These are phyloP conservation scores for Diaporthe vaccinii DNA, from an alignment of 2,329 filamentous ascomycete species.

Conservation along the genomic window DNA sequence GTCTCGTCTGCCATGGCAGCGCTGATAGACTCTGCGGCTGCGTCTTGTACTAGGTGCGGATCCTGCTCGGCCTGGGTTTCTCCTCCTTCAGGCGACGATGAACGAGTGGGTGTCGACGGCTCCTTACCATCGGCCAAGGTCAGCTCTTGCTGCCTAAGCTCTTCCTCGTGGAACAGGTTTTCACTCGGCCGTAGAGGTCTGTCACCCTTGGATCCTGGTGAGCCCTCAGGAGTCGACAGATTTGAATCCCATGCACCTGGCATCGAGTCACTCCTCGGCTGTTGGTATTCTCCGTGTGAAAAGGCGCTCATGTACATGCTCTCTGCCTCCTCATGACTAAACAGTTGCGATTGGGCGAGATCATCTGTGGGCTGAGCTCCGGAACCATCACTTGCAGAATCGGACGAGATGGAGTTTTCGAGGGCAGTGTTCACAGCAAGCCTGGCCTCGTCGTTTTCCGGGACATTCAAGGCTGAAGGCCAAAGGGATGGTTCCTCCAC, in stretches of 20 bases:
- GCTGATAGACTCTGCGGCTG: constrained; percentile 41
- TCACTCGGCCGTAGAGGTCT: not conserved
- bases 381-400: constrained; percentile 48
- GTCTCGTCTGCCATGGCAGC: constrained; percentile 55
- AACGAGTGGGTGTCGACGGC: not conserved
- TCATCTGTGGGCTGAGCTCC: constrained; percentile 58
- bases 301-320: constrained; percentile 89
- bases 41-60: not conserved
- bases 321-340: constrained; percentile 83
- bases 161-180: too few relatives aligned
- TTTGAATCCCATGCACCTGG: constrained; percentile 67
- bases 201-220: constrained; percentile 37
- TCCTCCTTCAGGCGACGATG: not conserved
- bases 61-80: not conserved
- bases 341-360: constrained; percentile 75
- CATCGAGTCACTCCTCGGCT: constrained; percentile 53
- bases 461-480: constrained; percentile 38
- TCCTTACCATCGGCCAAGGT: not conserved
- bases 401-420: constrained; percentile 44
- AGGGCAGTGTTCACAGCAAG: not conserved
- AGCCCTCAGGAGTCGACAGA: constrained; percentile 41
- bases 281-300: constrained; percentile 59
- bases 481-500: constrained; percentile 49
- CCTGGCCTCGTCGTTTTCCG: not conserved
- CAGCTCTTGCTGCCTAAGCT: not conserved